phyloP scores from a whole-genome alignment of 768 basidiomycete species.

The Trametes maxima region DNA sequence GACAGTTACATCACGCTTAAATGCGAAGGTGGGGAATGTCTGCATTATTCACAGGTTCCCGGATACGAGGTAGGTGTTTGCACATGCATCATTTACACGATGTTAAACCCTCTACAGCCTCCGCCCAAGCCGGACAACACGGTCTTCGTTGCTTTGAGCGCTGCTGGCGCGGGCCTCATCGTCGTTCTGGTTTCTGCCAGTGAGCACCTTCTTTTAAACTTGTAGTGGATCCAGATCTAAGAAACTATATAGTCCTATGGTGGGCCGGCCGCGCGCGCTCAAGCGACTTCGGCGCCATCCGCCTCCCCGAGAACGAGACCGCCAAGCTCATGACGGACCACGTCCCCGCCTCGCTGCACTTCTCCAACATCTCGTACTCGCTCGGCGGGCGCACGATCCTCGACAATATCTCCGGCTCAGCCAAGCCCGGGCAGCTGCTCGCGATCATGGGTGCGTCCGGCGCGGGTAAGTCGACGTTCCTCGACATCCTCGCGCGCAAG shows the following conservation, averaged over 20 bases:
- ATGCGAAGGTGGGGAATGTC: conserved; percentile 90
- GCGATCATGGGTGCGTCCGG: conserved; percentile 98
- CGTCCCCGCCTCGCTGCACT: conserved; percentile 92
- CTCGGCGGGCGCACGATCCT: conserved; percentile 71
- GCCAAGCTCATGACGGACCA: conserved; percentile 91
- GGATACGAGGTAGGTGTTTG: conserved; percentile 70
- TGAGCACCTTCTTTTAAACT: conserved; percentile 28
- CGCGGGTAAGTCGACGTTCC: conserved; percentile 93
- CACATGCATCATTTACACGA: background rate
- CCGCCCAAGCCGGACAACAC: conserved; percentile 86
- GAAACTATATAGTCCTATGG: conserved; percentile 66
- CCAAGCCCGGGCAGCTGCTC: conserved; percentile 87
- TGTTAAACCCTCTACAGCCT: conserved; percentile 42
- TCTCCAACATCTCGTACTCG: conserved; percentile 80
- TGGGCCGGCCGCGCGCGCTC: conserved; percentile 79
- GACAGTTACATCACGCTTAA: conserved; percentile 86
- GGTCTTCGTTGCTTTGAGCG: conserved; percentile 80
- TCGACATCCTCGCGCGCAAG: conserved; percentile 94
- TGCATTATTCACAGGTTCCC: conserved; percentile 92
- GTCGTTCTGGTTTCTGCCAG: conserved; percentile 70
- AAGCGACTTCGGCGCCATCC: conserved; percentile 70
- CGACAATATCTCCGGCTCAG: conserved; percentile 78
- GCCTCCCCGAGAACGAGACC: conserved; percentile 79
- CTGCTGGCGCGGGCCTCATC: conserved; percentile 73
- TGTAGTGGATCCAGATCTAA: conserved; percentile 13